phyloP scores from a whole-genome alignment of 352 stramenopile species.

The Phytophthora pisi region DNA sequence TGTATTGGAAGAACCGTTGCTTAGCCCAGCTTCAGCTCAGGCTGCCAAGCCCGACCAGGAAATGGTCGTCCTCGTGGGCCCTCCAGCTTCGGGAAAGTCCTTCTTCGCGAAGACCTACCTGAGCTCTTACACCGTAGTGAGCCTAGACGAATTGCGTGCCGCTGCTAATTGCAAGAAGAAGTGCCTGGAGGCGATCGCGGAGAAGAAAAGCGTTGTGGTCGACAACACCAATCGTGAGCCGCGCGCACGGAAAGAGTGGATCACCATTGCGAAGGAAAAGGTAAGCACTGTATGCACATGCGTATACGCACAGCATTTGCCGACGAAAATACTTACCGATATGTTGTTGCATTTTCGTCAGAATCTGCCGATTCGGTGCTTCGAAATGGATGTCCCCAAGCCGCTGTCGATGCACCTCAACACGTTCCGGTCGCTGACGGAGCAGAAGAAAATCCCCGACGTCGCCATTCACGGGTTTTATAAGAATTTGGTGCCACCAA shows the following conservation, averaged over 20 bases:
- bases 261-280: conserved; percentile 69
- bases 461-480: conserved; percentile 91
- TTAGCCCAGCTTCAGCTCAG: conserved; percentile 33
- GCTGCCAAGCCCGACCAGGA: conserved; percentile 50
- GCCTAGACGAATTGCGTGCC: conserved; percentile 88
- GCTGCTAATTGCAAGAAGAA: conserved; percentile 74
- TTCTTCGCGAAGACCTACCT: conserved; percentile 59
- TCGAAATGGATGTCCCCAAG: conserved; percentile 82
- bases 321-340: conserved; percentile 5
- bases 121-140: conserved; percentile 69
- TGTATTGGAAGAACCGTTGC: conserved; percentile 24
- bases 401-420: conserved; percentile 87
- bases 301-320: neutral
- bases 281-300: conserved; percentile 19
- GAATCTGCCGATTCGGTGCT: conserved; percentile 69
- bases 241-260: conserved; percentile 72
- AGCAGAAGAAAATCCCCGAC: conserved; percentile 78
- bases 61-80: conserved; percentile 72
- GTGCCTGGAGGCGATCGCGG: conserved; percentile 56
- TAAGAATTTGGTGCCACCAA: conserved; percentile 73
- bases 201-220: conserved; percentile 79
- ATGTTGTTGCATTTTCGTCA: conserved; percentile 14
- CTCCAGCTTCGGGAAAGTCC: conserved; percentile 79
- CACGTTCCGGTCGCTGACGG: conserved; percentile 76
- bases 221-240: conserved; percentile 87